Base-by-base conservation (phyloP, 805 yeast genomes). In the Citeromyces nyonsensis region DNA sequence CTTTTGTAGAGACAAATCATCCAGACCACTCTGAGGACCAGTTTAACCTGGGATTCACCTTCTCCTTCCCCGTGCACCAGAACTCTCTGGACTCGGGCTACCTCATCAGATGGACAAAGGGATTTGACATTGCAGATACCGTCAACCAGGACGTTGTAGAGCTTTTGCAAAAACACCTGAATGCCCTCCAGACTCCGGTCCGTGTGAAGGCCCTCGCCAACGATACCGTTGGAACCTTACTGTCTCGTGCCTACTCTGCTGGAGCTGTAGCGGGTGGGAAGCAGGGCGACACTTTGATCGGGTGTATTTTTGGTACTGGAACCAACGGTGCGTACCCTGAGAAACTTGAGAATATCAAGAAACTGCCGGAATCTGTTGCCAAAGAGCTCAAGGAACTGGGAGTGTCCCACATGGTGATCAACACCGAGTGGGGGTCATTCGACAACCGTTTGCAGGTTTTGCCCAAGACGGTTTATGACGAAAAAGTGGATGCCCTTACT, bases 361-460 rank as follows among this genome's bases (percentile, higher is more conserved):
- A 91, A 56, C 61, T 86, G 39, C 69, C 73, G n/a, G 62, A 66
- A 3, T 54, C 59, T 24, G 35, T 54, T 10, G 53, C 54, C 30
- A 54, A 47, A 15, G 50, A 49, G 13, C 54, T 66, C 44, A 55
- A 48, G 34, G 43, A 51, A 2, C 49, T 56, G 32, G 75, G 72
- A 25, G 62, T 66, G 33, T 60, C 63, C 3, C 73, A 75, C 40
- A 86, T 86, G 95, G 80, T 84, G 40, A 68, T 86, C 44, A 86
- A 86, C 59, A 86, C 95, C 30, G 98, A 91, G 57, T 91, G 97
- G 95, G 97, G 97, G 40, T 84, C 95, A 28, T 88, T 86, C 47
- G 97, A 88, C 56, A 88, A 88, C 49, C 75, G 71, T 14, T 63
- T 85, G 38, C 63, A 70, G 41, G 61, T 73, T 27, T 61, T 88